phyloP scores from a whole-genome alignment of 2,329 filamentous ascomycete species.

The Penicillium sp. region DNA sequence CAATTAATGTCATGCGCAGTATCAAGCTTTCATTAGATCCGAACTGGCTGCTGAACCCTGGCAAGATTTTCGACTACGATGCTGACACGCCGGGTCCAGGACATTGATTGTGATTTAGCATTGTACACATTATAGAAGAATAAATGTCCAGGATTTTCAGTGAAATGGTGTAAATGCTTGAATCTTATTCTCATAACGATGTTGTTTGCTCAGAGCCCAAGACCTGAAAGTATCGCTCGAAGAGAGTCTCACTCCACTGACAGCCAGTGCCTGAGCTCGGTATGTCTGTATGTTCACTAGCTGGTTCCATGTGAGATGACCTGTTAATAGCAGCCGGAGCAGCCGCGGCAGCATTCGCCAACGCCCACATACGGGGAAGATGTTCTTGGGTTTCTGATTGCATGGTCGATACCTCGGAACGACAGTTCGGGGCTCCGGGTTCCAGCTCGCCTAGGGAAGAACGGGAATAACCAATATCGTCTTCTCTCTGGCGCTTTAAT shows the following conservation, averaged over 20 bases:
- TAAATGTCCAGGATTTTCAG: neutral
- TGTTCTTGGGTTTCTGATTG: neutral
- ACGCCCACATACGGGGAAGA: neutral
- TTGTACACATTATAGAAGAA: neutral
- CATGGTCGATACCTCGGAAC: neutral
- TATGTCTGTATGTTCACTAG: neutral
- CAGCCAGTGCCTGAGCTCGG: slow-evolving; percentile 18
- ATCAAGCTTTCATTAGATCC: slow-evolving; percentile 84
- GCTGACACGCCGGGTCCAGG: slow-evolving; percentile 1
- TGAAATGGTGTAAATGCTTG: neutral
- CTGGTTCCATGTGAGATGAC: neutral
- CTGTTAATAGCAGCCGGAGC: neutral
- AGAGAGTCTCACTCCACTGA: slow-evolving; percentile 18
- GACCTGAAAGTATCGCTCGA: slow-evolving; percentile 16
- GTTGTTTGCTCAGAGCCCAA: slow-evolving; percentile 2
- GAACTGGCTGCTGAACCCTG: slow-evolving; percentile 84
- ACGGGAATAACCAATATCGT: neutral
- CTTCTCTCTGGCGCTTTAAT: neutral
- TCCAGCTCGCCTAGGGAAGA: neutral
- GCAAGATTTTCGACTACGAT: slow-evolving; percentile 74
- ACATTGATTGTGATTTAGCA: slow-evolving; percentile 1
- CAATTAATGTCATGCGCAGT: slow-evolving; percentile 77
- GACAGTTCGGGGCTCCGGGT: neutral
- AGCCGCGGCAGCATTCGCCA: neutral
- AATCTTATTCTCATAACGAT: too few relatives aligned